Conservation (phyloP, 2,329 filamentous ascomycete species). For the Pezicula neosporulosa region DNA sequence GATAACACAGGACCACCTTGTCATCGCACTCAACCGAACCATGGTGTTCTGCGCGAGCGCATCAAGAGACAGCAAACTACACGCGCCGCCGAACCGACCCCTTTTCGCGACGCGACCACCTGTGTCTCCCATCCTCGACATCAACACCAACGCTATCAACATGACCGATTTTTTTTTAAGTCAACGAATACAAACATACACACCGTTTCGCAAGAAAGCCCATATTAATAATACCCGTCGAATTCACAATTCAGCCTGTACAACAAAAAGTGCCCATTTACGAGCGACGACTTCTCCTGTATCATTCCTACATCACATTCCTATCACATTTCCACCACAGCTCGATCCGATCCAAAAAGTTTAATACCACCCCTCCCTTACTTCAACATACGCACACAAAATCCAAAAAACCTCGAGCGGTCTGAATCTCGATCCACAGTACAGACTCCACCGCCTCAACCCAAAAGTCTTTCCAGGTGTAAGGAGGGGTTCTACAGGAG, state of each 20-base stretch:
- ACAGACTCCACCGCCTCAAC: constrained; percentile 8
- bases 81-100: background rate
- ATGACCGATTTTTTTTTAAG: background rate
- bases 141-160: constrained; percentile 20
- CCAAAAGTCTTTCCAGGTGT: constrained; percentile 2
- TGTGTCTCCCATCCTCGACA: background rate
- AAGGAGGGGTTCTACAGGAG: constrained; percentile 2
- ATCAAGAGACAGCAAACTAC: no score
- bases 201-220: background rate
- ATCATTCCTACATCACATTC: constrained; percentile 1
- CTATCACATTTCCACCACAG: background rate
- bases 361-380: constrained; percentile 13
- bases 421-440: constrained; percentile 21
- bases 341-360: constrained; percentile 1
- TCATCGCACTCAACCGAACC: background rate
- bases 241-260: background rate
- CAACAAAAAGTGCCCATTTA: background rate
- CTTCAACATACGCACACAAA: constrained; percentile 2
- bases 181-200: background rate
- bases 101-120: background rate
- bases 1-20: no score
- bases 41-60: background rate
- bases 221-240: background rate
- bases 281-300: background rate
- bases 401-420: constrained; percentile 4